phyloP scores from a whole-genome alignment of 2,329 filamentous ascomycete species.

The Rutstroemia sydowiana region DNA sequence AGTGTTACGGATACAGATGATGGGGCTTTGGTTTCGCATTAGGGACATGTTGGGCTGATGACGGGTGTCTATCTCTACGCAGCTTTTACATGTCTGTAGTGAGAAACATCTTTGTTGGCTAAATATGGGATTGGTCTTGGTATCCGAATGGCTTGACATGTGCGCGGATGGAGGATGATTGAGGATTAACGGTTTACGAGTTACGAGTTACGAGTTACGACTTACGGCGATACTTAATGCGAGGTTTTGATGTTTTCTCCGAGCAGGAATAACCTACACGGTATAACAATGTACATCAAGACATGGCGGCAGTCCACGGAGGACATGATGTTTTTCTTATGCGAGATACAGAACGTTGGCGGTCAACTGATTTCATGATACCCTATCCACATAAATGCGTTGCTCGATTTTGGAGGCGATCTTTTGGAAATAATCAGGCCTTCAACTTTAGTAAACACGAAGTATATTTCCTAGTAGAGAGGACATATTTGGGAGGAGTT shows the following conservation, averaged over 20 bases:
- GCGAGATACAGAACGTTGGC: neutral
- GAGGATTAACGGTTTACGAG: neutral
- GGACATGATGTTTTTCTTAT: neutral
- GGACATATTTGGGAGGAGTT: too few species aligned
- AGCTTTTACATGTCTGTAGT: too few species aligned
- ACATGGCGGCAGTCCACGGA: neutral
- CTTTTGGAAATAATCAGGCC: too few species aligned
- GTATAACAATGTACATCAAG: neutral
- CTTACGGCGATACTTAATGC: neutral
- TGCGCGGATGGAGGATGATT: neutral
- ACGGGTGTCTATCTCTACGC: neutral
- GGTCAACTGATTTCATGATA: neutral
- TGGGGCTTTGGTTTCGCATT: neutral
- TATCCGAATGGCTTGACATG: neutral
- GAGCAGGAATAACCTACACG: neutral
- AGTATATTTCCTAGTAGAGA: too few species aligned
- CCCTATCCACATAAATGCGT: neutral
- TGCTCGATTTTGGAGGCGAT: neutral
- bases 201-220: neutral
- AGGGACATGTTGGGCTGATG: neutral
- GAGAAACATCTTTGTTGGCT: neutral
- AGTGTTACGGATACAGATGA: constrained; percentile 10
- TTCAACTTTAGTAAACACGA: too few species aligned
- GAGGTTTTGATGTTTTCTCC: neutral
- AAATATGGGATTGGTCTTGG: neutral